phyloP scores from a whole-genome alignment of 176 grass and related monocot species.

The Eragrostis nindensis region DNA sequence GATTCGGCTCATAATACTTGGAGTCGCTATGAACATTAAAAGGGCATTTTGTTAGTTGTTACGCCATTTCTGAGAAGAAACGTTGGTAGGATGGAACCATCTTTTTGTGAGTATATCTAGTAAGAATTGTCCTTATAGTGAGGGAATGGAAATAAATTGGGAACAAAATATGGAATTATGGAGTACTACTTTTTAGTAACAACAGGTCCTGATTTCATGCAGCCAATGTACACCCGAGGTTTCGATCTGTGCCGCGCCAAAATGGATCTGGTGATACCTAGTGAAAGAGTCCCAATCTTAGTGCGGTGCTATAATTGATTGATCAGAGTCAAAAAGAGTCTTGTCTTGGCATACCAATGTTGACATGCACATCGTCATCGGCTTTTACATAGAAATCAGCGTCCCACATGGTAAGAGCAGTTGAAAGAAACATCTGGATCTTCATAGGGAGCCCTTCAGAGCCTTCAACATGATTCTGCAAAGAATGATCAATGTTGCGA shows the following conservation, averaged over 20 bases:
- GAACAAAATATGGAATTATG: neutral
- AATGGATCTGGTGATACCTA: conserved; percentile 65
- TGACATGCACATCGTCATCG: conserved; percentile 79
- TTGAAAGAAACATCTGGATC: conserved; percentile 68
- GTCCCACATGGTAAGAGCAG: conserved; percentile 66
- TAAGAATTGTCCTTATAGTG: neutral
- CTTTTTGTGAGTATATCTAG: conserved; percentile 20
- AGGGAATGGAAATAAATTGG: neutral
- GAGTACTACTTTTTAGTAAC: conserved; percentile 57
- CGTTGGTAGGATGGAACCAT: conserved; percentile 1
- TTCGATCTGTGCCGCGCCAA: conserved; percentile 59
- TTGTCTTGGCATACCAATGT: conserved; percentile 55
- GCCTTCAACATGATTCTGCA: conserved; percentile 72
- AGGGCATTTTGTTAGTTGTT: conserved; percentile 16
- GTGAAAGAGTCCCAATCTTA: conserved; percentile 14
- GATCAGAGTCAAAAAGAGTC: conserved; percentile 24
- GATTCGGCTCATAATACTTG: conserved; percentile 75
- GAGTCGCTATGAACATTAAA: conserved; percentile 53
- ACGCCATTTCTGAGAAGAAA: conserved; percentile 20
- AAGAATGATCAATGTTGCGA: conserved; percentile 1
- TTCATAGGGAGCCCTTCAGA: conserved; percentile 56
- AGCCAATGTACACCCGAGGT: conserved; percentile 70
- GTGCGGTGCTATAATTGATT: neutral
- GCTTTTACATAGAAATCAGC: conserved; percentile 84
- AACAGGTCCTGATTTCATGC: conserved; percentile 85